phyloP scores from a whole-genome alignment of 1,284 basidiomycete species.

The Ustilago shanxiensis region DNA sequence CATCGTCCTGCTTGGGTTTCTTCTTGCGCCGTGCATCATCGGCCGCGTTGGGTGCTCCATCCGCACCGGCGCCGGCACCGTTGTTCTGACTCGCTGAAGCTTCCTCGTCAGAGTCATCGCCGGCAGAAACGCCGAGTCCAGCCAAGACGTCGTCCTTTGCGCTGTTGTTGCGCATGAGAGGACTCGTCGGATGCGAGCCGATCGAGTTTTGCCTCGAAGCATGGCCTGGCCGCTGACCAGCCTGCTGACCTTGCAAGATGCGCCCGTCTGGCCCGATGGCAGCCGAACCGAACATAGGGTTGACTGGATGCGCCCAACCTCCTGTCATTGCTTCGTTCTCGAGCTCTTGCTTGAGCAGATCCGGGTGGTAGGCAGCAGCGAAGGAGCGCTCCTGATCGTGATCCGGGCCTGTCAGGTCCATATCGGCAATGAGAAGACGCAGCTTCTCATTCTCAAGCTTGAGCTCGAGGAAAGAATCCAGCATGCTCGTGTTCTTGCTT shows the following conservation, averaged over 20 bases:
- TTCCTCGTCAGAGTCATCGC: conserved; percentile 49
- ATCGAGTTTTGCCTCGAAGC: conserved; percentile 43
- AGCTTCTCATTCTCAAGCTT: conserved; percentile 67
- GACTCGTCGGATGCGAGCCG: conserved; percentile 47
- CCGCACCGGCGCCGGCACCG: conserved; percentile 15
- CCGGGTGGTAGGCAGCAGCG: conserved; percentile 46
- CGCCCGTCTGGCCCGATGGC: conserved; percentile 40
- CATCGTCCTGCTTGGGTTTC: conserved; percentile 60
- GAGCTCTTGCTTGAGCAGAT: conserved; percentile 51
- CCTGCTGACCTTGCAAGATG: conserved; percentile 10
- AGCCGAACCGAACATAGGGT: conserved; percentile 44
- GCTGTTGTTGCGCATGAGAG: conserved; percentile 40
- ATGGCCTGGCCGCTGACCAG: conserved; percentile 16
- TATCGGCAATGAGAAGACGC: conserved; percentile 50
- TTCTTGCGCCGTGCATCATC: conserved; percentile 54
- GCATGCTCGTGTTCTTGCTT: conserved; percentile 63
- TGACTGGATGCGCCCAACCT: conserved; percentile 33
- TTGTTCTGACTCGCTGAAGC: conserved; percentile 18
- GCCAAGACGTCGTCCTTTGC: conserved; percentile 42
- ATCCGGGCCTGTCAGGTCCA: conserved; percentile 41
- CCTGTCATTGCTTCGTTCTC: conserved; percentile 33
- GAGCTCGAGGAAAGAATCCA: conserved; percentile 66
- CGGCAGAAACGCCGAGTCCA: conserved; percentile 36
- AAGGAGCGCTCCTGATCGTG: conserved; percentile 35
- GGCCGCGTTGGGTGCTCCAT: conserved; percentile 12